Percentiles rank a stretch among this genome's conserved stretches.
These are phyloP conservation scores for Pittosporum tobira DNA, from an alignment of 129 eudicot genomes.

Conservation along the genomic window DNA sequence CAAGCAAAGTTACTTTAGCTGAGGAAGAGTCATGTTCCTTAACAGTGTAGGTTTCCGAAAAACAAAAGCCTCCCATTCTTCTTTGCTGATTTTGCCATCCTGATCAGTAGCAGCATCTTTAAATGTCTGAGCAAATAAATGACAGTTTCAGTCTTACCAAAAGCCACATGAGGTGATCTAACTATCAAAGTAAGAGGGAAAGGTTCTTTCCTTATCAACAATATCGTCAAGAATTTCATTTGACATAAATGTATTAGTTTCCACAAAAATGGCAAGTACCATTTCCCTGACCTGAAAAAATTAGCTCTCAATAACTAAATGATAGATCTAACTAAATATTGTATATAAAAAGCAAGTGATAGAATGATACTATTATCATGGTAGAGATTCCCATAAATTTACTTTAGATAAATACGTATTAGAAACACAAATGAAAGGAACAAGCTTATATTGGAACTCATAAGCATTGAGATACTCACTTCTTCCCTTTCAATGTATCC, in stretches of 20 bases:
- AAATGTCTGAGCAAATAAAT: conserved; percentile 33
- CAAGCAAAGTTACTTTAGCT: conserved; percentile 30
- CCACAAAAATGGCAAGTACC: conserved; percentile 48
- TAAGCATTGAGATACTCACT: conserved; percentile 16
- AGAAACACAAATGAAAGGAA: neutral
- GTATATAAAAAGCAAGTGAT: neutral
- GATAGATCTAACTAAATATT: too few species aligned
- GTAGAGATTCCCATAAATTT: neutral
- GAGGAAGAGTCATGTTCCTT: conserved; percentile 64
- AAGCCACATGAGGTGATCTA: neutral
- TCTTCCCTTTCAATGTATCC: conserved; percentile 57
- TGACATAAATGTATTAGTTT: conserved; percentile 37
- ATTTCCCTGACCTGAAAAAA: conserved; percentile 38
- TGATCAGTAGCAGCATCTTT: conserved; percentile 45
- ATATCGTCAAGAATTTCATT: conserved; percentile 43
- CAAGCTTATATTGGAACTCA: too few species aligned
- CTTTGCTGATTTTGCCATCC: conserved; percentile 51
- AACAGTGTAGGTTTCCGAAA: conserved; percentile 42
- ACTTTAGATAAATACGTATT: neutral
- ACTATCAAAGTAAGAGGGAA: neutral
- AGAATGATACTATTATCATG: neutral
- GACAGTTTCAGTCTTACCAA: neutral
- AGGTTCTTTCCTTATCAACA: conserved; percentile 34
- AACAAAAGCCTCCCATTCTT: conserved; percentile 53
- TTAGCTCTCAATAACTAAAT: neutral